Conservation (phyloP, 345 rosid species). For the Ceriops decandra region DNA sequence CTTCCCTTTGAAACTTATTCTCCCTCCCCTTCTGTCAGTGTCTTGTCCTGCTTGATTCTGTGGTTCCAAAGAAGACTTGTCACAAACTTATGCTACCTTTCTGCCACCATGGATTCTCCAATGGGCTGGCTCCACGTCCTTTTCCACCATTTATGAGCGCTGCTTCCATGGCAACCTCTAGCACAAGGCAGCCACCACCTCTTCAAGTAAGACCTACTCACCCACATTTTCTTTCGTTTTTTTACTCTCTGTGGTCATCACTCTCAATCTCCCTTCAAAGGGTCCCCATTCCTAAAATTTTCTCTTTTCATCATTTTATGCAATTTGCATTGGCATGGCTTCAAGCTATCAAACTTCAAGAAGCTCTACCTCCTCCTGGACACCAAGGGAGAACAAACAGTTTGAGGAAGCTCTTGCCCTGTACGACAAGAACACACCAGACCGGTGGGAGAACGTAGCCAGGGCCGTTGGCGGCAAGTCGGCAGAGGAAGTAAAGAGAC, state of each 20-base stretch:
- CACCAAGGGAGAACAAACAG: conserved; percentile 45
- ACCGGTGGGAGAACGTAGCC: conserved; percentile 54
- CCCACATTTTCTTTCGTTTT: neutral
- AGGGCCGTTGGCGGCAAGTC: conserved; percentile 50
- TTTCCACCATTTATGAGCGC: conserved; percentile 17
- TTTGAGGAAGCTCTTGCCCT: conserved; percentile 49
- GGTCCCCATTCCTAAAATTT: neutral
- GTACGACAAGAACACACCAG: conserved; percentile 53
- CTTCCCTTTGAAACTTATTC: conserved; percentile 13
- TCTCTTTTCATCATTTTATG: neutral
- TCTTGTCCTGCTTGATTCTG: conserved; percentile 12
- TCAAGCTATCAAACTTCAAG: conserved; percentile 33
- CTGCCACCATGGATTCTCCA: conserved; percentile 21
- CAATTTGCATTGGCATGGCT: conserved; percentile 23
- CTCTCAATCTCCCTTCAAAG: neutral
- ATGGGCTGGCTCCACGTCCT: conserved; percentile 18
- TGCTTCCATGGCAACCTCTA: neutral
- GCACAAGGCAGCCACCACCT: conserved; percentile 1
- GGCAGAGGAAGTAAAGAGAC: conserved; percentile 43
- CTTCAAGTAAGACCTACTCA: neutral
- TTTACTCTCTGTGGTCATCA: neutral
- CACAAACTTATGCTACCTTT: conserved; percentile 17
- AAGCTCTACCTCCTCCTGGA: conserved; percentile 33
- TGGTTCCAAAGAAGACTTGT: conserved; percentile 29
- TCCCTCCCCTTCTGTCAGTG: neutral